phyloP scores from a whole-genome alignment of 768 basidiomycete genomes.

The Mycena floridula region DNA sequence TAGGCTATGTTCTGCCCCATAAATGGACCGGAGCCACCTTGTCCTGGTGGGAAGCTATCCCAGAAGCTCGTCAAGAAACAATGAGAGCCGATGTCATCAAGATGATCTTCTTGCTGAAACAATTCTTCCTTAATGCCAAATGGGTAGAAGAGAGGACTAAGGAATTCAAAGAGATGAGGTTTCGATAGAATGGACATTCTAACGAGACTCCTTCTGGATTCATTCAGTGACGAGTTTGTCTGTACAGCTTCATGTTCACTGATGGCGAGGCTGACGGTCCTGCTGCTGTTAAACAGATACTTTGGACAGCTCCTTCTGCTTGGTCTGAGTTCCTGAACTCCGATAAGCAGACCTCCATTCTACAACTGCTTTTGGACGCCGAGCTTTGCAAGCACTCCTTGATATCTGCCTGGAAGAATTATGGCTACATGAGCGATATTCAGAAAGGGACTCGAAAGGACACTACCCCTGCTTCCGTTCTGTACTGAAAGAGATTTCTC shows the following conservation, averaged over 20 bases:
- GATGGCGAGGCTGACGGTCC: background rate
- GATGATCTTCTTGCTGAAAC: too few relatives aligned
- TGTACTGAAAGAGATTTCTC: too few relatives aligned
- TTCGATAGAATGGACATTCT: background rate
- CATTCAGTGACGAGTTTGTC: background rate
- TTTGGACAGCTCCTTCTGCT: background rate
- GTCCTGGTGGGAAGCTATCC: too few relatives aligned
- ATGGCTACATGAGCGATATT: too few relatives aligned
- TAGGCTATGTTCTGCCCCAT: too few relatives aligned
- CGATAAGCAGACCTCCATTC: background rate
- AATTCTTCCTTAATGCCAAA: too few relatives aligned
- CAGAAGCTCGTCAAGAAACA: too few relatives aligned
- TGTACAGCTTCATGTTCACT: background rate
- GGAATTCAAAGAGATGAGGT: background rate
- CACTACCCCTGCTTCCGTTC: too few relatives aligned
- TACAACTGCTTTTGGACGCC: background rate
- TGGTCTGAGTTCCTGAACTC: background rate
- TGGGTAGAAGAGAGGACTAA: too few relatives aligned
- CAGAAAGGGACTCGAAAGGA: too few relatives aligned
- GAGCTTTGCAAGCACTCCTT: background rate
- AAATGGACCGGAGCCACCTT: too few relatives aligned
- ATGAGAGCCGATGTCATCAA: too few relatives aligned
- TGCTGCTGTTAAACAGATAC: background rate
- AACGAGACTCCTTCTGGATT: background rate
- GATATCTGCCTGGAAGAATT: background rate